Conservation (phyloP, 768 basidiomycete species). For the Trametopsis cervina region DNA sequence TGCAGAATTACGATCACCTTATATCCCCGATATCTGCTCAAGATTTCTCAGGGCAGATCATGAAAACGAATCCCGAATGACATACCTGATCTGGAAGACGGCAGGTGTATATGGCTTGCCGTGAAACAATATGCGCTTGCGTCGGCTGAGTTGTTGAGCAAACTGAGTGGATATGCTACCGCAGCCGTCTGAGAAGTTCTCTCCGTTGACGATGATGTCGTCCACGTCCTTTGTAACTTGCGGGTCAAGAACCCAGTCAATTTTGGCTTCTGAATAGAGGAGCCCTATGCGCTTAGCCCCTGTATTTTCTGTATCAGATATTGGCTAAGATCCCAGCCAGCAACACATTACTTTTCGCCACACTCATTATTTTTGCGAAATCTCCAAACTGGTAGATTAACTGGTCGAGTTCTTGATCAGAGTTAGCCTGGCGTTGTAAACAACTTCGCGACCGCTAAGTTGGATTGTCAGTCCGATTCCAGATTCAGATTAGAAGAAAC, state of each 20-base stretch:
- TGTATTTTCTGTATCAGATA: too few species aligned
- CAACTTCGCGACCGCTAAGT: conserved; percentile 53
- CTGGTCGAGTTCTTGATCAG: conserved; percentile 50
- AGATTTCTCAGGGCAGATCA: not conserved
- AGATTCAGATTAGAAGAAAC: not conserved
- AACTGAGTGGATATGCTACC: conserved; percentile 52
- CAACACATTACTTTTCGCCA: conserved; percentile 62
- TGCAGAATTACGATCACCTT: conserved; percentile 27
- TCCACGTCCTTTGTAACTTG: conserved; percentile 44
- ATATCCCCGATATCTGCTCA: conserved; percentile 54
- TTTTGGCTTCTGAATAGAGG: conserved; percentile 55
- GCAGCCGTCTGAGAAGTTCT: conserved; percentile 63
- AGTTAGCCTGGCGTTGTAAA: conserved; percentile 48
- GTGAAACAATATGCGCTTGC: conserved; percentile 49
- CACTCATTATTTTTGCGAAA: conserved; percentile 53
- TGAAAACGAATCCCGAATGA: not conserved
- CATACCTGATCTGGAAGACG: conserved; percentile 58
- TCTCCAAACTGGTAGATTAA: conserved; percentile 53
- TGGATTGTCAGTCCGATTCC: not conserved
- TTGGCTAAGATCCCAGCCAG: too few species aligned
- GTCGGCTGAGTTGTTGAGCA: conserved; percentile 44
- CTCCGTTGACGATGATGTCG: conserved; percentile 50
- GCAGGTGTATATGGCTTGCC: conserved; percentile 50
- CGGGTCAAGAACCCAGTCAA: conserved; percentile 51
- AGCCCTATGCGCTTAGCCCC: conserved; percentile 67